Conservation (phyloP, 306 rosid species). For the Rosa lucieae region DNA sequence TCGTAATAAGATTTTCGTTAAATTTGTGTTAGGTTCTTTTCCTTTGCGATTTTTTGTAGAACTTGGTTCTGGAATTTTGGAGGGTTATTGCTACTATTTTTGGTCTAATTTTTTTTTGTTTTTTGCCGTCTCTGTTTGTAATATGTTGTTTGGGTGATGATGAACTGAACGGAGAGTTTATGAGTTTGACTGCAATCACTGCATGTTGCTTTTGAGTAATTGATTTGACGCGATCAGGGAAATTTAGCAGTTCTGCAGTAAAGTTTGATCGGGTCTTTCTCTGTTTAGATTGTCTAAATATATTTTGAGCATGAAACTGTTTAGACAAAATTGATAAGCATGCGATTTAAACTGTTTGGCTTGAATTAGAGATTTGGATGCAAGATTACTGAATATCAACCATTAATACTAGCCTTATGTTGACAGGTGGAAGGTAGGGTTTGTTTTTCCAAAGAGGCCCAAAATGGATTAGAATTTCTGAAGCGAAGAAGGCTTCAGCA, state of each 20-base stretch:
- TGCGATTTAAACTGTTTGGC: background rate
- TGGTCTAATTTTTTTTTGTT: background rate
- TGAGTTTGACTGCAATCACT: background rate
- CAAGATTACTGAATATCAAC: background rate
- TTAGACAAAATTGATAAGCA: background rate
- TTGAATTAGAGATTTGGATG: background rate
- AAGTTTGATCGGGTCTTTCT: background rate
- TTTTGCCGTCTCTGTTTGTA: background rate
- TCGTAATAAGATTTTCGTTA: background rate
- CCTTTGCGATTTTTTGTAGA: background rate
- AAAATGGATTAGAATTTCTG: conserved; percentile 69
- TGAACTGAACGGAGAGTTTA: background rate
- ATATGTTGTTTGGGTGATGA: background rate
- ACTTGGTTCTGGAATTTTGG: background rate
- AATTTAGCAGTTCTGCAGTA: background rate
- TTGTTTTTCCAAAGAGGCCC: conserved; percentile 65
- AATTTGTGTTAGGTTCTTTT: background rate
- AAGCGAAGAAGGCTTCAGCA: conserved; percentile 81
- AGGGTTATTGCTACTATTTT: background rate
- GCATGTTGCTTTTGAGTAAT: background rate
- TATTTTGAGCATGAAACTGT: background rate
- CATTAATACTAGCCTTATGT: background rate
- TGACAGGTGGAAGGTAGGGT: conserved; percentile 88
- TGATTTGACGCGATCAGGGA: background rate
- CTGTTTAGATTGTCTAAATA: background rate